Evolutionary conservation across 2,329 filamentous ascomycete genomes (phyloP), one percentile per base, ranked within the genome.

Genomic region (Fusarium mangiferae): DNA sequence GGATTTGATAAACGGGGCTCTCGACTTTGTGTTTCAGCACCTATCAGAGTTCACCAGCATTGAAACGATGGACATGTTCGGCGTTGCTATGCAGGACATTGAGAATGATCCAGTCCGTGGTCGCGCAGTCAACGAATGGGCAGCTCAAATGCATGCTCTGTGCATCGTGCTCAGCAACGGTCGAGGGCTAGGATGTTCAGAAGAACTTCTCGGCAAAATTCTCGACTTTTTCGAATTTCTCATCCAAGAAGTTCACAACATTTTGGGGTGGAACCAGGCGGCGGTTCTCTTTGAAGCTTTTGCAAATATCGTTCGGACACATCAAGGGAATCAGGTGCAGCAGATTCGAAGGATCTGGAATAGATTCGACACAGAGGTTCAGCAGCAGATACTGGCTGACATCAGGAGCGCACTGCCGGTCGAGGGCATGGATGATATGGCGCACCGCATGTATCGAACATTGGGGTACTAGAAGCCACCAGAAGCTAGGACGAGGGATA

Each of bases 131-230:
- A 60, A 38, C 11, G 49, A 51, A 2, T 78, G 75, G 77, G 69
- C 62, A 3, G 45, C 48, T 10, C 72, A 58, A 38, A 64, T 75
- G 51, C 67, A 77, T 56, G 73, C 69, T 35, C 28, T 81, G 22
- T 81, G 77, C 60, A 68, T 80, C 22, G 66, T 80, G 13, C 73
- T 82, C 14, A 76, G 79, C 39, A 74, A 78, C 33, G 72, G 75
- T 38, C 59, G 56, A 20, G 77, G 75, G 7, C 61, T 81, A 5
- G 80, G 79, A 12, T 81, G 79, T 51, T 79, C 79, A 22, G 65
- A 74, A 6, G 54, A 38, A 33, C 68, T 82, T 26, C 74, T 80
- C 7, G 45, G 61, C 13, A 65, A 68, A 22, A 63, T 81, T 26
- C 70, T 78, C 14, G 57, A 65, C 36, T 79, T 80, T 38, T 67